These are phyloP conservation scores for Neurospora sp. DNA, from an alignment of 495 filamentous ascomycete genomes.

Conservation along the genomic window DNA sequence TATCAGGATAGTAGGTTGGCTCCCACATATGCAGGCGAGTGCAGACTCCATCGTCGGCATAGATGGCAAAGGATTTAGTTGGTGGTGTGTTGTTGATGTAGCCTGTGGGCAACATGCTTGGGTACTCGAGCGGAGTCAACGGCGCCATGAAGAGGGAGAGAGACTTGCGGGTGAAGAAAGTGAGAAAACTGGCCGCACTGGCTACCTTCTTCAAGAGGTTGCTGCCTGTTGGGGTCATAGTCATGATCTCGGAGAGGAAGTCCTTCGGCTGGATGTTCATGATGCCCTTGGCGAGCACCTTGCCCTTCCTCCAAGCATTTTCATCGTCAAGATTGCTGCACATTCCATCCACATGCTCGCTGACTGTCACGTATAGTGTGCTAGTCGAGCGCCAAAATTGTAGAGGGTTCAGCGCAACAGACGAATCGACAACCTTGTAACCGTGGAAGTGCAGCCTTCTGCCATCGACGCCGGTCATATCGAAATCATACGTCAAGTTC, in stretches of 20 bases:
- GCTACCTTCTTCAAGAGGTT: slow-evolving; percentile 30
- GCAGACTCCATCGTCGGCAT: slow-evolving; percentile 41
- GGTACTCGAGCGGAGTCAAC: slow-evolving; percentile 45
- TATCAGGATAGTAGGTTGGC: slow-evolving; percentile 24
- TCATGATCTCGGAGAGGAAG: slow-evolving; percentile 48
- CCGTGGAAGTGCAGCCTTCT: slow-evolving; percentile 47
- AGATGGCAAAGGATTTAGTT: slow-evolving; percentile 28
- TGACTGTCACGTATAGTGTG: slow-evolving; percentile 50
- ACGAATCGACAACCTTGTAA: slow-evolving; percentile 53
- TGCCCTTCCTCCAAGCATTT: slow-evolving; percentile 27
- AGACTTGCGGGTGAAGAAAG: slow-evolving; percentile 48
- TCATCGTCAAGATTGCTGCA: slow-evolving; percentile 26
- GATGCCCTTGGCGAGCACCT: slow-evolving; percentile 47
- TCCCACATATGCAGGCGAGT: slow-evolving; percentile 48
- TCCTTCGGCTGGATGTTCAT: slow-evolving; percentile 46
- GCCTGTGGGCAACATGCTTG: slow-evolving; percentile 33
- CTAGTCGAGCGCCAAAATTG: slow-evolving; percentile 54
- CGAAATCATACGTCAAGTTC: slow-evolving; percentile 52
- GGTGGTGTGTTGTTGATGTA: slow-evolving; percentile 41
- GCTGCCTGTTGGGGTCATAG: slow-evolving; percentile 41
- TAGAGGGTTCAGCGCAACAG: slow-evolving; percentile 40
- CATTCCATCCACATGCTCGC: slow-evolving; percentile 22
- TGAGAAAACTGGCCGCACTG: slow-evolving; percentile 41
- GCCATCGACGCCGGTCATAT: slow-evolving; percentile 45
- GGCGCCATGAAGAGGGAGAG: slow-evolving; percentile 46